These are phyloP conservation scores for Solanum ahanhuiri DNA, from an alignment of 257 asterid genomes.

Conservation along the genomic window DNA sequence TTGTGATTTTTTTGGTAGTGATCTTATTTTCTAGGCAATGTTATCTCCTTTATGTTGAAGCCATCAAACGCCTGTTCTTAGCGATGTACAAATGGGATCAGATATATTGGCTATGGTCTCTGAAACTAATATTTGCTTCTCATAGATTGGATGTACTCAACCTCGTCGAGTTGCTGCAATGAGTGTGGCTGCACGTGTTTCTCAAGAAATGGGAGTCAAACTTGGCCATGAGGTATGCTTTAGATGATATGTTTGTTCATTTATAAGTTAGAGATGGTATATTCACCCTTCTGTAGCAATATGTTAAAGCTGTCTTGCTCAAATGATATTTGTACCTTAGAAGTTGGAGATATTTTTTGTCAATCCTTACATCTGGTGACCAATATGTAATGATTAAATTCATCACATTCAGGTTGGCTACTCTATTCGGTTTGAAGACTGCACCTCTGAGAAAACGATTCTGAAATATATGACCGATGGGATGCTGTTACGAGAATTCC, in stretches of 20 bases:
- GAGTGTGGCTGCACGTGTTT: conserved; percentile 98
- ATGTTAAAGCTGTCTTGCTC: neutral
- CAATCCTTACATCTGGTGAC: neutral
- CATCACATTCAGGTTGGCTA: conserved; percentile 57
- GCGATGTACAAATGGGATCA: neutral
- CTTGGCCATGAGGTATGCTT: conserved; percentile 89
- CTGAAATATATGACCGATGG: conserved; percentile 94
- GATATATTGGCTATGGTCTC: neutral
- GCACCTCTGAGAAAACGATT: conserved; percentile 81
- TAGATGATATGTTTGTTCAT: neutral
- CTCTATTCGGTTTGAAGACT: conserved; percentile 94
- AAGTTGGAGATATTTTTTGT: neutral
- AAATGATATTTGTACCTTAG: neutral
- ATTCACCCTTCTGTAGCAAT: neutral
- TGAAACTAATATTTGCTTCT: conserved; percentile 2
- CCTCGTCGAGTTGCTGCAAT: conserved; percentile 98
- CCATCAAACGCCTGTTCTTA: neutral
- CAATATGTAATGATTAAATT: neutral
- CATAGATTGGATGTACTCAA: conserved; percentile 91
- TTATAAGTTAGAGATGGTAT: neutral
- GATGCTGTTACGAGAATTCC: conserved; percentile 82
- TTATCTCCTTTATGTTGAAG: neutral
- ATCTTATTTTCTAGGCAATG: neutral
- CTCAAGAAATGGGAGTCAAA: conserved; percentile 98
- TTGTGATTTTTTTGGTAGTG: neutral